Percentiles rank a stretch among this genome's conserved stretches.
Conservation (phyloP, 225 moss, liverwort and hornwort genomes). For the Rhytidiadelphus loreus region DNA sequence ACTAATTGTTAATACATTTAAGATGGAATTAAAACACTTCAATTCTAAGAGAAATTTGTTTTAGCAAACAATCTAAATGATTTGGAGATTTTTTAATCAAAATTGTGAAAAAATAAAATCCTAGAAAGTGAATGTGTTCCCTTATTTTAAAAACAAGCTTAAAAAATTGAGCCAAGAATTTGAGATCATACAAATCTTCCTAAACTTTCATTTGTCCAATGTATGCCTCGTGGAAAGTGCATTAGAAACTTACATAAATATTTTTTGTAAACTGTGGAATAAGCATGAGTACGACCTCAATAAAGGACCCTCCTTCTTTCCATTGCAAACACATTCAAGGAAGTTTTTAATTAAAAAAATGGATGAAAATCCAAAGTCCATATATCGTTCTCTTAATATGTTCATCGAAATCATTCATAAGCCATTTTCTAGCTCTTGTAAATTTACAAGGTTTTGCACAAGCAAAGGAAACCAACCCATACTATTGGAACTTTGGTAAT, state of each 20-base stretch:
- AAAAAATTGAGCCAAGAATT: neutral
- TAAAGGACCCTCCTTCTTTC: neutral
- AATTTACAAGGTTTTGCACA: neutral
- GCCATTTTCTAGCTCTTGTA: neutral
- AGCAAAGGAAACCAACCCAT: neutral
- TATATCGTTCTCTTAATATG: neutral
- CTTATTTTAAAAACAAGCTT: neutral
- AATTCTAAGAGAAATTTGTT: neutral
- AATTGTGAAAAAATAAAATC: too few species aligned
- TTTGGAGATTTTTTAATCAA: neutral
- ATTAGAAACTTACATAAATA: neutral
- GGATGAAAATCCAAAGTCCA: accelerated
- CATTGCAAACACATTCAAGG: neutral
- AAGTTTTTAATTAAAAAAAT: neutral
- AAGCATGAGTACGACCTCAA: neutral
- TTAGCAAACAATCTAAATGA: neutral
- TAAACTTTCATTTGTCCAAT: neutral
- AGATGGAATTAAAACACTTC: neutral
- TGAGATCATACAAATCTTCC: too few species aligned
- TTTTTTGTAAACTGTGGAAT: accelerated
- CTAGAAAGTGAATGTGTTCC: neutral
- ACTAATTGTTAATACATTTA: neutral
- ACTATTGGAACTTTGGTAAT: accelerated
- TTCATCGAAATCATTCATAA: neutral
- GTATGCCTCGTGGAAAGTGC: accelerated